Evolutionary conservation across 1,284 basidiomycete genomes (phyloP), one percentile per base, ranked within the genome.

Genomic region (Leccinum cinnamomeum): DNA sequence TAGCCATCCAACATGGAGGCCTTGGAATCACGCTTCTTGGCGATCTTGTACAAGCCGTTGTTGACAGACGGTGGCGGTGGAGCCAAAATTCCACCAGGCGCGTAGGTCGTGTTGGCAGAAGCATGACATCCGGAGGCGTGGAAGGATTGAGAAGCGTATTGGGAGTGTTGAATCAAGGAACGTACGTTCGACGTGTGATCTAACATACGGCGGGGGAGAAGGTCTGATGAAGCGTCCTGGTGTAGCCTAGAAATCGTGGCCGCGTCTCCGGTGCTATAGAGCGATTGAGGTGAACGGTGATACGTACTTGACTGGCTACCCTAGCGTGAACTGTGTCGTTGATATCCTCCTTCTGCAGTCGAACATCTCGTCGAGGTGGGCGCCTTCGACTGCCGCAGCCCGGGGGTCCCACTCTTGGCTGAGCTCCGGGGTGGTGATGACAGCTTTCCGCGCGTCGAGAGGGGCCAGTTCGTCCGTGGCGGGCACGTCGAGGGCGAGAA

Each of bases 51-150:
- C 55, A 98, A 79, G 16, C 91, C 90, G 82, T 66, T 95, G 92
- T 67, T 91, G 89, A 64, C 77, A 81, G 35, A 88, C 68, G 58
- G 79, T 81, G 48, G 81, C 78, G 8, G 81, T 79, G 0, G 86
- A 85, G 7, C 86, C 86, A 57, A 94, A 84, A 50, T 87, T 90
- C 93, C 94, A 97, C 12, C 94, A 78, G 0, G 94, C 87, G 65
- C 91, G 90, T n/a, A 98, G 85, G 76, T 97, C 92, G 79, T 98
- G 97, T 69, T 95, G 92, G 93, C 94, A 98, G 75, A 97, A 97
- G 70, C 92, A 94, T 1, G 93, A 95, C 62, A 97, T 85, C 23
- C 91, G 87, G 25, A 95, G 77, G 63, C 79, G 77, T n/a, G 72
- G 74, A 59, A 69, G 54, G 51, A 20, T 63, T 5, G 72, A 75